Conservation (phyloP, 2,329 filamentous ascomycete genomes). For the Trichoderma breve region DNA sequence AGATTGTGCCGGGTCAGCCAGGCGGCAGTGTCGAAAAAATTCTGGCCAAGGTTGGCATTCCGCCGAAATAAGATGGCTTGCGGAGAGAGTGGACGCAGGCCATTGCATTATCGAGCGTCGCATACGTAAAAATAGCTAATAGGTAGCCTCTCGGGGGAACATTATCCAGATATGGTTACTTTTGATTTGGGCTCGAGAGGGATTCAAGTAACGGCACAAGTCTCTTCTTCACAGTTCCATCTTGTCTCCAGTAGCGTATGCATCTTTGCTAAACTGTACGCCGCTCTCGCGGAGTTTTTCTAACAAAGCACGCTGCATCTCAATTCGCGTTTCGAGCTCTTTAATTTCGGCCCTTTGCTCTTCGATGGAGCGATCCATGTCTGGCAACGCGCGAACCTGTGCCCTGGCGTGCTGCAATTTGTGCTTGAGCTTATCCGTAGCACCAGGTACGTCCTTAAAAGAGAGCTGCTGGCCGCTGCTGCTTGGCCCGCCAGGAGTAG, state of each 20-base stretch:
- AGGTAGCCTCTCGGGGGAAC: background rate
- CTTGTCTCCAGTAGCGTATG: constrained; percentile 32
- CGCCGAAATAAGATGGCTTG: constrained; percentile 20
- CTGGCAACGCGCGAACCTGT: constrained; percentile 64
- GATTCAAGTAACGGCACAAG: background rate
- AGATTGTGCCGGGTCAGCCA: constrained; percentile 62
- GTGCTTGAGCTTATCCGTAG: constrained; percentile 76
- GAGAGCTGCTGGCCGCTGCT: constrained; percentile 40
- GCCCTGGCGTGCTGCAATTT: constrained; percentile 76
- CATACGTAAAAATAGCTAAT: background rate
- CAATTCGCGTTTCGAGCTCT: constrained; percentile 63
- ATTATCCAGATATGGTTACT: background rate
- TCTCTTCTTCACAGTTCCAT: constrained; percentile 40
- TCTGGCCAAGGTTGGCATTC: constrained; percentile 51
- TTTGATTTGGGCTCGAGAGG: background rate
- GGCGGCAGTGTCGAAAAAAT: constrained; percentile 64
- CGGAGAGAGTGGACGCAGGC: background rate
- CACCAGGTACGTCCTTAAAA: constrained; percentile 74
- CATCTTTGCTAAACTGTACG: constrained; percentile 35
- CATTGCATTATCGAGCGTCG: background rate
- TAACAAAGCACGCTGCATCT: constrained; percentile 59
- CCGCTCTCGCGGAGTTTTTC: constrained; percentile 50
- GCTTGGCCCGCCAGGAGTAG: constrained; percentile 36
- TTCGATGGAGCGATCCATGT: constrained; percentile 63
- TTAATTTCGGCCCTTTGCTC: constrained; percentile 72